These are phyloP conservation scores for Decorospora gaudefroyi DNA, from an alignment of 2,329 filamentous ascomycete species.

Conservation along the genomic window DNA sequence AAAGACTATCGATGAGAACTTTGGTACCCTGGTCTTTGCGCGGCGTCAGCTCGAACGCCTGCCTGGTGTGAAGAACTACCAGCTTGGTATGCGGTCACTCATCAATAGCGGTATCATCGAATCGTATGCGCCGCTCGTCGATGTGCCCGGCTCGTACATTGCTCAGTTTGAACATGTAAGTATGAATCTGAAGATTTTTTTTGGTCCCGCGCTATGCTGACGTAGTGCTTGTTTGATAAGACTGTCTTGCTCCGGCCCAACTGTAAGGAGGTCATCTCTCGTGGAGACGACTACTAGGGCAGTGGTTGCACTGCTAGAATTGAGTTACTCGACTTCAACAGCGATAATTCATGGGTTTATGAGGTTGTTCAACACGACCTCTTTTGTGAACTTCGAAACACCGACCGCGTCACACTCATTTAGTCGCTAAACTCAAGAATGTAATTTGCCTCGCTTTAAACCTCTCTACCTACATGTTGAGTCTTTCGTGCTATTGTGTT, in stretches of 20 bases:
- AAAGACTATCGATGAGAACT: constrained; percentile 91
- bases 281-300: constrained; percentile 79
- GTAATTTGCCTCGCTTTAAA: no score
- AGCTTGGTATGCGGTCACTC: constrained; percentile 84
- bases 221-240: constrained; percentile 22
- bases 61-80: constrained; percentile 81
- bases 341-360: no score
- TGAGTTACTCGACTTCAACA: constrained; percentile 27
- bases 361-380: no score
- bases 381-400: no score
- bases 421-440: constrained; percentile 15
- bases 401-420: no score
- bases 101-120: constrained; percentile 82
- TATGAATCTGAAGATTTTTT: constrained; percentile 25
- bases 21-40: constrained; percentile 87
- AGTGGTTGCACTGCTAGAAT: not conserved
- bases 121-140: constrained; percentile 82
- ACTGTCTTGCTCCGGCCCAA: constrained; percentile 41
- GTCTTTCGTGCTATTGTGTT: no score
- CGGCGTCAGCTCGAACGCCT: constrained; percentile 84
- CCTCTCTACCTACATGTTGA: no score
- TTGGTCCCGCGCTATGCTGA: constrained; percentile 12
- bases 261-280: constrained; percentile 84
- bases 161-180: constrained; percentile 93
- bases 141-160: constrained; percentile 90